Percentiles rank a stretch among this genome's conserved stretches.
phyloP scores from a whole-genome alignment of 306 rosid species.

The Abrus precatorius region DNA sequence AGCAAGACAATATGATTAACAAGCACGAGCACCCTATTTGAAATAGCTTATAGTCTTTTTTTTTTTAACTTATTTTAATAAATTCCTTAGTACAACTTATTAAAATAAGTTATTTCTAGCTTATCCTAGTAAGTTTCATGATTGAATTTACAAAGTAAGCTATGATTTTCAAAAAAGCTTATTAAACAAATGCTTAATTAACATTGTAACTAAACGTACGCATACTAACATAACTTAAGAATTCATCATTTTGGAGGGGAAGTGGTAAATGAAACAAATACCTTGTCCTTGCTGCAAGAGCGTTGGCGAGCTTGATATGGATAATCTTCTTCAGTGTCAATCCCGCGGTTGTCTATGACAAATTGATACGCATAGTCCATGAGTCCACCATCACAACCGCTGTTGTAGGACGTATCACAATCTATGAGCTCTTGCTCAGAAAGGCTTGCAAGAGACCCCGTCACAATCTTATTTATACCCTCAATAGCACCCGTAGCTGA shows the following conservation, averaged over 20 bases:
- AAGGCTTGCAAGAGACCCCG: constrained; percentile 86
- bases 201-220: no score
- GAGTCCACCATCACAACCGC: constrained; percentile 86
- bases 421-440: constrained; percentile 94
- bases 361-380: constrained; percentile 88
- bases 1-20: neutral
- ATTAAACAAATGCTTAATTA: no score
- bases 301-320: constrained; percentile 59
- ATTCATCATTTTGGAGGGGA: neutral
- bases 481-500: constrained; percentile 94
- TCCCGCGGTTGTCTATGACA: constrained; percentile 78
- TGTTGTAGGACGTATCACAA: constrained; percentile 74
- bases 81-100: no score
- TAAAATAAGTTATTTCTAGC: no score
- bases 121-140: no score
- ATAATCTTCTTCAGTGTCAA: constrained; percentile 87
- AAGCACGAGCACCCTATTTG: neutral
- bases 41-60: neutral
- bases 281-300: constrained; percentile 74
- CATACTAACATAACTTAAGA: neutral
- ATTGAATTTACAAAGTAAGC: no score
- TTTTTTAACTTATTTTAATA: neutral
- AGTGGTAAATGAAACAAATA: constrained; percentile 31
- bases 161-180: no score
- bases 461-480: constrained; percentile 87